phyloP scores from a whole-genome alignment of 345 rosid genomes.

The Eucalyptus tenuipes region DNA sequence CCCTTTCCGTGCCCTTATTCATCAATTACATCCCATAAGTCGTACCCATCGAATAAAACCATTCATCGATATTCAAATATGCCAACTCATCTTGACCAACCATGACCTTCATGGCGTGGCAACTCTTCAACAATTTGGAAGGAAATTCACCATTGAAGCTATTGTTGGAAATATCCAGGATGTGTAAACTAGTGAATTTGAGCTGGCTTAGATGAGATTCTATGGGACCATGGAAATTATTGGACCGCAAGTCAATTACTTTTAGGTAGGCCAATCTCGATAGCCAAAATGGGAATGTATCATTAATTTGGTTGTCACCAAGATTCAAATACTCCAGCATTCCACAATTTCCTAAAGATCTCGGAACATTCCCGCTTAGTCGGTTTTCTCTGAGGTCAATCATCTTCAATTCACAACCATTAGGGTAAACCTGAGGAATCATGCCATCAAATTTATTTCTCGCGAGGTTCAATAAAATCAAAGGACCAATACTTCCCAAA shows the following conservation, averaged over 20 bases:
- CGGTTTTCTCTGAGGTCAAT: neutral
- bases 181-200: neutral
- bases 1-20: neutral
- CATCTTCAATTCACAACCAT: neutral
- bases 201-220: accelerated
- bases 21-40: too few relatives aligned
- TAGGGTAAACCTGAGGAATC: accelerated
- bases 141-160: neutral
- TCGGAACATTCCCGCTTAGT: neutral
- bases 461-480: neutral
- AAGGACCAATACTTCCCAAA: neutral
- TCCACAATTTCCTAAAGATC: neutral
- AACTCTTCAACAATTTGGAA: neutral
- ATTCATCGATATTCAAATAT: accelerated
- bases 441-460: neutral
- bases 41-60: too few relatives aligned
- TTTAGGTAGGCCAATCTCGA: neutral
- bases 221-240: neutral
- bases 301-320: neutral
- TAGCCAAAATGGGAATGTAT: neutral
- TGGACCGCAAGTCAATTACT: neutral
- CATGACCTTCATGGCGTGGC: neutral
- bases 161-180: neutral
- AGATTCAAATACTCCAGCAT: neutral
- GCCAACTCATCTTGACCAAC: accelerated